Evolutionary conservation across 345 rosid species (phyloP), one percentile per base, ranked within the genome.

Genomic region (Hevea brasiliensis): DNA sequence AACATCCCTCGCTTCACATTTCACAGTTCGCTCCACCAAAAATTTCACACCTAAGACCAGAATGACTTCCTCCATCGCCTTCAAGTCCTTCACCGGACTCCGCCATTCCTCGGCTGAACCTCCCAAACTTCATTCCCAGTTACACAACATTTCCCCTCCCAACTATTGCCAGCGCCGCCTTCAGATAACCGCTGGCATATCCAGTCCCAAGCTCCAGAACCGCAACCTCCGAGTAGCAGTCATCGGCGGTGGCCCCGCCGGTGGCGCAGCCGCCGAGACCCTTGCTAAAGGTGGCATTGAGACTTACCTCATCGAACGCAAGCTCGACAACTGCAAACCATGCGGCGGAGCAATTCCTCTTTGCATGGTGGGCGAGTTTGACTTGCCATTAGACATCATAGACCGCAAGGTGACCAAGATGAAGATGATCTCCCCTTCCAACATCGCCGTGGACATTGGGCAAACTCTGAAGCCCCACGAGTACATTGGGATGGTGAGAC

Each of bases 361-460:
- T 48, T 92, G 97, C 80, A 90, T 92, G 98, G 98, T 94, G 66
- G 98, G 96, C 1, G 98, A 94, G 64, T 94, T 94, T 78, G 94
- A 92, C 82, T 79, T 94, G n/a, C 98, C 98, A 2, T 65, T 92
- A 20, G 98, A 94, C 63, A 90, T 94, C 24, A 94, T 94, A 42
- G 98, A 94, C 83, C 84, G 98, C 62, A 76, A 77, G 14, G 97
- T 92, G 67, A 94, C 97, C 32, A 89, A 89, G 81, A 94, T 94
- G 97, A 94, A 90, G 87, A 94, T 94, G 98, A 90, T 94, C 8
- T 92, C 97, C 0, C 98, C 97, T 8, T 94, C 97, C n/a, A 94
- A 94, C 77, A 84, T 94, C 8, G 91, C 98, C 8, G 97, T 94
- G n/a, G 96, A 94, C 35, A 90, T 94, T n/a, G 98, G 97, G 6